A percentile compares a stretch with the other conserved stretches of the same genome.
These are phyloP conservation scores for Dothideomycetidae sp. DNA, from an alignment of 2,329 filamentous ascomycete genomes.

Conservation along the genomic window DNA sequence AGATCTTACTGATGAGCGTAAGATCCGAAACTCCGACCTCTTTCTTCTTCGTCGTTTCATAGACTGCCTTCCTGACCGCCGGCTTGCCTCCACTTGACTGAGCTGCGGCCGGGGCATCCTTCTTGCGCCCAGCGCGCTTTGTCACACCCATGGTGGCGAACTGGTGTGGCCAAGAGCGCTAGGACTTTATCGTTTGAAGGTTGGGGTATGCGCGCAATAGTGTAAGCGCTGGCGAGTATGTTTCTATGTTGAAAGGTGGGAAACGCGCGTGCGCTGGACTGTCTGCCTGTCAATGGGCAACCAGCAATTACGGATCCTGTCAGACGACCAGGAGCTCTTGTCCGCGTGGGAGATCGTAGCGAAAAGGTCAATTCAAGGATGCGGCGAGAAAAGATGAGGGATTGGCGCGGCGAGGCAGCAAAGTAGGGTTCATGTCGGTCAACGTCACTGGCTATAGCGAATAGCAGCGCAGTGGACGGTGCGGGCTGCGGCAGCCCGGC, in stretches of 20 bases:
- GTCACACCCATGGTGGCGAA: slow-evolving; percentile 24
- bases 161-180: no score
- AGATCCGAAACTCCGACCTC: slow-evolving; percentile 97
- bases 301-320: no score
- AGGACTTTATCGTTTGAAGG: no score
- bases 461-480: no score
- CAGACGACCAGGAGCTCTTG: no score
- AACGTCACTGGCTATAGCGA: no score
- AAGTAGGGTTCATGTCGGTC: neutral
- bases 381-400: neutral
- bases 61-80: slow-evolving; percentile 88
- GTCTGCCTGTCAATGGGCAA: no score
- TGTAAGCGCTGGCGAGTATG: no score
- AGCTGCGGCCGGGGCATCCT: slow-evolving; percentile 31
- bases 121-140: slow-evolving; percentile 45
- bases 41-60: slow-evolving; percentile 96
- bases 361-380: neutral
- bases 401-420: neutral
- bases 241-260: no score
- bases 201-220: no score
- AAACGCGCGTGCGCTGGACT: no score
- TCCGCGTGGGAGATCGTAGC: neutral
- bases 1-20: slow-evolving; percentile 94
- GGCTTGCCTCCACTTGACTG: slow-evolving; percentile 37
- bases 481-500: no score